Percentiles rank a stretch among this genome's conserved stretches.
Evolutionary conservation across 2,329 filamentous ascomycete genomes (phyloP).

Genomic region (Remersonia thermophila): DNA sequence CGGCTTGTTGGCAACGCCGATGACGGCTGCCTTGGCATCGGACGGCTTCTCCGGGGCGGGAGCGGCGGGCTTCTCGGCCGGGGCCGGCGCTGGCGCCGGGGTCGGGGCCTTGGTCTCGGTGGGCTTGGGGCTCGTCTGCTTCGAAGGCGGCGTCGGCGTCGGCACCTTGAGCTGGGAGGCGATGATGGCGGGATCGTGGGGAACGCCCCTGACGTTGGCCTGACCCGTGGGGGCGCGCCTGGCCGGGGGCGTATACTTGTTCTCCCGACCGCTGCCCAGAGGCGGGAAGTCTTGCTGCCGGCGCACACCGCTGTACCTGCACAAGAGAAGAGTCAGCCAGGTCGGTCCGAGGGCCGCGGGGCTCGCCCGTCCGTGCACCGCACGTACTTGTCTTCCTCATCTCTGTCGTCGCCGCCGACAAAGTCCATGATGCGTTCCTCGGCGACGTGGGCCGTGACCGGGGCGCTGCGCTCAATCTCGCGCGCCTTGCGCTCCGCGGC

Average conservation of each 20-base stretch:
- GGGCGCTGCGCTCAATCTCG: slow-evolving; percentile 70
- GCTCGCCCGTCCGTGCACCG: no score
- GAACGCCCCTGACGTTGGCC: slow-evolving; percentile 61
- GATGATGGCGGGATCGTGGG: slow-evolving; percentile 81
- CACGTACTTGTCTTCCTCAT: slow-evolving; percentile 83
- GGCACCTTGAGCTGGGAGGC: slow-evolving; percentile 61
- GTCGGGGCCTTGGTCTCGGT: slow-evolving; percentile 5
- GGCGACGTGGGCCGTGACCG: slow-evolving; percentile 70
- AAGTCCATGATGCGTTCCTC: slow-evolving; percentile 73
- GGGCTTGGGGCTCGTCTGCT: slow-evolving; percentile 25
- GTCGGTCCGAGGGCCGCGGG: no score
- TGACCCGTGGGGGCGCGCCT: slow-evolving; percentile 66
- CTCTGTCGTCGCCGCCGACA: slow-evolving; percentile 51
- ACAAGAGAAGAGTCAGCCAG: background rate
- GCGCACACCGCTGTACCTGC: slow-evolving; percentile 84
- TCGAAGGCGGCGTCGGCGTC: slow-evolving; percentile 25
- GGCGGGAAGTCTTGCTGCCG: slow-evolving; percentile 58
- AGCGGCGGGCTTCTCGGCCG: slow-evolving; percentile 15
- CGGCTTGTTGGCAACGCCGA: no score
- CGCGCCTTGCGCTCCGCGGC: slow-evolving; percentile 72
- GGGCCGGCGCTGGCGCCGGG: slow-evolving; percentile 8
- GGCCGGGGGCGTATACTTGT: slow-evolving; percentile 84
- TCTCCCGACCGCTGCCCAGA: slow-evolving; percentile 39
- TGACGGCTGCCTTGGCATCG: slow-evolving; percentile 20
- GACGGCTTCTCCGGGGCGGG: slow-evolving; percentile 10